Evolutionary conservation across 2,329 filamentous ascomycete species (phyloP).

Genomic region (Trichoderma endophyticum): DNA sequence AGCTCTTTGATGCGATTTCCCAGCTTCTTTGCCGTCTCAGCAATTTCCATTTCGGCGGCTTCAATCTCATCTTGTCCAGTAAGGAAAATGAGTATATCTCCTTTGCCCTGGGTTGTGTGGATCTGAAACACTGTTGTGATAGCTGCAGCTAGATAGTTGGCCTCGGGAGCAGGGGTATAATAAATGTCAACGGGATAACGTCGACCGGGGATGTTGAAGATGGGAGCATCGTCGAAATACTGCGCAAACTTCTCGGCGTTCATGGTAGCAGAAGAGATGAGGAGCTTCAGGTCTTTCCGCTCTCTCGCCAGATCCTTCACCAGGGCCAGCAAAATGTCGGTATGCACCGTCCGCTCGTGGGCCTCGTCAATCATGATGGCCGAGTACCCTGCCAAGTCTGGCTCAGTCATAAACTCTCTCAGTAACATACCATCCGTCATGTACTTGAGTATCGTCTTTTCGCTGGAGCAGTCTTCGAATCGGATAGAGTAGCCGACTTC

Average conservation of each 20-base stretch:
- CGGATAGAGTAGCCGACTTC: slow-evolving; percentile 94
- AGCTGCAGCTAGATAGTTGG: slow-evolving; percentile 87
- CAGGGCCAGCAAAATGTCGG: slow-evolving; percentile 83
- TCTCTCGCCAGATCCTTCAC: slow-evolving; percentile 84
- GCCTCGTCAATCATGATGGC: slow-evolving; percentile 96
- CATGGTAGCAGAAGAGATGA: slow-evolving; percentile 93
- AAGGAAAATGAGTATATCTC: slow-evolving; percentile 91
- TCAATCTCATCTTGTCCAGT: slow-evolving; percentile 98
- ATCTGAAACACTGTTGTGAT: slow-evolving; percentile 96
- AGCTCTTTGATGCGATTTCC: slow-evolving; percentile 82
- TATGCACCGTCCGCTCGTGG: slow-evolving; percentile 88
- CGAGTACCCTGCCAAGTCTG: slow-evolving; percentile 76
- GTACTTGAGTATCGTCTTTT: slow-evolving; percentile 90
- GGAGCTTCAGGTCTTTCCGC: slow-evolving; percentile 78
- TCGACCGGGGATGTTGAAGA: slow-evolving; percentile 90
- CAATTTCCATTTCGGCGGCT: slow-evolving; percentile 75
- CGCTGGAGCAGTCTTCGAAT: slow-evolving; percentile 87
- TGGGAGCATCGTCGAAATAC: slow-evolving; percentile 89
- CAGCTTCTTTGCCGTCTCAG: slow-evolving; percentile 82
- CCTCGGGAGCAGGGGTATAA: slow-evolving; percentile 86
- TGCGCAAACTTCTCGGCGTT: slow-evolving; percentile 88
- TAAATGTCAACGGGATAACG: slow-evolving; percentile 88
- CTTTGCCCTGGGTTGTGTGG: slow-evolving; percentile 77
- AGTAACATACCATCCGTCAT: slow-evolving; percentile 97
- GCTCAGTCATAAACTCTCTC: slow-evolving; percentile 84